Percentiles rank a stretch among this genome's conserved stretches.
These are phyloP conservation scores for Pleurotus salmoneostramineus DNA, from an alignment of 768 basidiomycete genomes.

Conservation along the genomic window DNA sequence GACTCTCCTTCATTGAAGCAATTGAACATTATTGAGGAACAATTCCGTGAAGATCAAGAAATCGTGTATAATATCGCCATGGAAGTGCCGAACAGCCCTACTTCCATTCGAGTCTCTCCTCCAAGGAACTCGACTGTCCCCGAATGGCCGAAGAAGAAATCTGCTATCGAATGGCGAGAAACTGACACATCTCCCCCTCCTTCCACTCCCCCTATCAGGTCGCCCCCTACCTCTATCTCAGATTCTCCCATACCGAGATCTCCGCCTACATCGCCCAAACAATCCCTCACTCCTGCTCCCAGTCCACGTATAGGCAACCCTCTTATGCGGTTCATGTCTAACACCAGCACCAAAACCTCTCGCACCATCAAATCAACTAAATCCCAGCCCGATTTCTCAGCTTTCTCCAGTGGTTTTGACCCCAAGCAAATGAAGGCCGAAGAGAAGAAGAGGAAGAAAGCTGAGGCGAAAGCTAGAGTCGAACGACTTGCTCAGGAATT, in stretches of 20 bases:
- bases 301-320: conserved; percentile 13
- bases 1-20: conserved; percentile 23
- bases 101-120: conserved; percentile 11
- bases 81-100: conserved; percentile 7
- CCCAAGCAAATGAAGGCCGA: conserved; percentile 39
- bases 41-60: conserved; percentile 16
- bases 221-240: neutral
- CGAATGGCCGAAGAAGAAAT: conserved; percentile 25
- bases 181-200: neutral
- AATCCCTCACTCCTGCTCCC: conserved; percentile 1
- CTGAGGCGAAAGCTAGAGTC: conserved; percentile 28
- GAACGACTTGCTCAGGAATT: conserved; percentile 43
- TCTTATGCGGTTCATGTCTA: conserved; percentile 20
- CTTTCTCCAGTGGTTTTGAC: conserved; percentile 19
- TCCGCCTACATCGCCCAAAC: conserved; percentile 4
- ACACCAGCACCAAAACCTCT: conserved; percentile 13
- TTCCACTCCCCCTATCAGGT: neutral
- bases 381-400: conserved; percentile 17
- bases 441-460: conserved; percentile 37
- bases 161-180: conserved; percentile 15
- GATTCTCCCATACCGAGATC: neutral
- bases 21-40: conserved; percentile 37
- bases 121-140: conserved; percentile 10
- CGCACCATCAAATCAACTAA: conserved; percentile 6
- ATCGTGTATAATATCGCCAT: conserved; percentile 1